Base-by-base conservation (phyloP, 495 filamentous ascomycete species). In the Paragyromitra xinjiangensis region DNA sequence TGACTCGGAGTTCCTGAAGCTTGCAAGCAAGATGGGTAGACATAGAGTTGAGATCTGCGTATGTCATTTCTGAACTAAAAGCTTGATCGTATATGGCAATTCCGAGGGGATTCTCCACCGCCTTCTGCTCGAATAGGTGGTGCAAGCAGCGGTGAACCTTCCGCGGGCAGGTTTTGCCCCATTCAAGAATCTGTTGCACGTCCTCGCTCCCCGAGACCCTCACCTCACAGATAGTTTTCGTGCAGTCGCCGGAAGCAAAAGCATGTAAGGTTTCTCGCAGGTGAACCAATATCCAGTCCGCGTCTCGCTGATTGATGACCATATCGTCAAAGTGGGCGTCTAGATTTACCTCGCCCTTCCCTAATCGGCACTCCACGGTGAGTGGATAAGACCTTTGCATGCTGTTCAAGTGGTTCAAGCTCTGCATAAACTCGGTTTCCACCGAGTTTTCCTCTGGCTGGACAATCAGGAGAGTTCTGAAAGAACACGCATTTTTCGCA, bases 11-110 rank as follows among this genome's bases (percentile, higher is more conserved):
- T 11, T 71, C 61, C 7, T 81, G 64, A 11, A 87, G 81, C 9
- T 76, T 71, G 8, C 29, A 24, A 2, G 87, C 85, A 3, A 88
- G 78, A 16, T 63, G 72, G 1, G 80, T 76, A 19, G 86, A 83
- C 9, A 83, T 76, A 2, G 75, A 59, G 34, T 85, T 80, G 1
- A 85, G 64, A 45, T 86, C 80, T n/a, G 39, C 62, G 44, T 85
- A 86, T 0, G 84, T 64, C 12, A 83, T 73, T 53, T 34, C 45
- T 2, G 59, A 8, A 9, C 11, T n/a, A 66, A 44, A 56, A 8
- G 50, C 39, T 73, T 73, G 70, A 39, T 73, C 70, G 61, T 65
- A 73, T 65, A 73, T 65, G 5, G 70, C 70, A 24, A 73, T 44
- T 16, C 37, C 1, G 19, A 73, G 39, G 50, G 70, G 70, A 14